These are phyloP conservation scores for Penicillium sp. DNA, from an alignment of 2,329 filamentous ascomycete genomes.

Conservation along the genomic window DNA sequence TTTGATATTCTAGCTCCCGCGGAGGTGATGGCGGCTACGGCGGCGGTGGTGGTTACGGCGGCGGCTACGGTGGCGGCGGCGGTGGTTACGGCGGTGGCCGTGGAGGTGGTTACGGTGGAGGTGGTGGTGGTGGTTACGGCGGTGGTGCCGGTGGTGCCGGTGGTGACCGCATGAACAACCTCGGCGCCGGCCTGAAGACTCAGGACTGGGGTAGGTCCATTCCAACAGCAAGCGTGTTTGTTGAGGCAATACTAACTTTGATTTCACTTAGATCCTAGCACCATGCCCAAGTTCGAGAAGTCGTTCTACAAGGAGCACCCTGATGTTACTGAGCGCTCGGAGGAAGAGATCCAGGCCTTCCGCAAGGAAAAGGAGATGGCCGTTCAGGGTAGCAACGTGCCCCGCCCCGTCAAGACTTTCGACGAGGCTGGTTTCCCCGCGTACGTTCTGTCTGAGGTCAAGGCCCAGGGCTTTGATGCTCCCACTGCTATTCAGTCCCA, in stretches of 20 bases:
- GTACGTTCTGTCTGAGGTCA: conserved; percentile 98
- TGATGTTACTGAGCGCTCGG: conserved; percentile 69
- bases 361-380: conserved; percentile 81
- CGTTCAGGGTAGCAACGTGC: conserved; percentile 74
- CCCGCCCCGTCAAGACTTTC: conserved; percentile 93
- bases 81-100: conserved; percentile 45
- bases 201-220: conserved; percentile 76
- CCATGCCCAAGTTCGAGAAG: conserved; percentile 96
- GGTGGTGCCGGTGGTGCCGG: conserved; percentile 58
- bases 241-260: conserved; percentile 24
- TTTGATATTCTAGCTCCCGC: conserved; percentile 28
- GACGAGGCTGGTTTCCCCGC: conserved; percentile 95
- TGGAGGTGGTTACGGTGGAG: conserved; percentile 60
- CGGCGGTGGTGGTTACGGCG: conserved; percentile 41
- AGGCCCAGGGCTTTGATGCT: conserved; percentile 90
- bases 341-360: conserved; percentile 82
- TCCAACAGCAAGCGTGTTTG: not conserved
- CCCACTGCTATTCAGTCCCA: conserved; percentile 97
- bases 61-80: conserved; percentile 33
- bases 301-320: conserved; percentile 97
- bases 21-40: conserved; percentile 50
- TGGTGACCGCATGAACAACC: conserved; percentile 90
- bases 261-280: conserved; percentile 60
- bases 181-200: conserved; percentile 81
- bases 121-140: conserved; percentile 36